Percentiles rank a stretch among this genome's conserved stretches.
Evolutionary conservation across 495 filamentous ascomycete species (phyloP).

Genomic region (Friedmanniomyces endolithicus): DNA sequence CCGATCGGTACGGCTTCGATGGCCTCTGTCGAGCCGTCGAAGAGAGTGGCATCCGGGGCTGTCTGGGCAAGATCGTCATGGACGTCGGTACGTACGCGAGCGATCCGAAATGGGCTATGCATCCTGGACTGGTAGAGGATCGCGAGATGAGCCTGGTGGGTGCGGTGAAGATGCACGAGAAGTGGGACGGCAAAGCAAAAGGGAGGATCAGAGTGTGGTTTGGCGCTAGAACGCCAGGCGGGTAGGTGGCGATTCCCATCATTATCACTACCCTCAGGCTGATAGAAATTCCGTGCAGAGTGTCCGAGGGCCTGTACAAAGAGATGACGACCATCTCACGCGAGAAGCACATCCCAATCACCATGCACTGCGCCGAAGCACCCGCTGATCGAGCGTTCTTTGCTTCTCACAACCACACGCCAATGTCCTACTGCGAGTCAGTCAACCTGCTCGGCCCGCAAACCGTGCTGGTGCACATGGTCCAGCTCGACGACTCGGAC

Average conservation of each 20-base stretch:
- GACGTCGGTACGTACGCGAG: slow-evolving; percentile 32
- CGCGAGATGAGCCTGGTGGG: slow-evolving; percentile 34
- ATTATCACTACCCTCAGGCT: neutral
- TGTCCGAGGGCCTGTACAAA: slow-evolving; percentile 35
- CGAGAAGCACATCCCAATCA: slow-evolving; percentile 21
- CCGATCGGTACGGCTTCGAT: slow-evolving; percentile 18
- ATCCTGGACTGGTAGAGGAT: slow-evolving; percentile 37
- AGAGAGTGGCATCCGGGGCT: slow-evolving; percentile 15
- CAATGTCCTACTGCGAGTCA: slow-evolving; percentile 13
- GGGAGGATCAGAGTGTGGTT: slow-evolving; percentile 42
- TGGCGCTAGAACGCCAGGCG: slow-evolving; percentile 39
- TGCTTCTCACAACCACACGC: slow-evolving; percentile 30
- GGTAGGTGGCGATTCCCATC: slow-evolving; percentile 1
- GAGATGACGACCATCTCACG: slow-evolving; percentile 36
- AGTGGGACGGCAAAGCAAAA: slow-evolving; percentile 34
- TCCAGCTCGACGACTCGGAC: slow-evolving; percentile 12
- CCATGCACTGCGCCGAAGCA: slow-evolving; percentile 30
- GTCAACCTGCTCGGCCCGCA: slow-evolving; percentile 8
- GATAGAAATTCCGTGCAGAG: slow-evolving; percentile 17
- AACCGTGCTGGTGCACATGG: slow-evolving; percentile 15
- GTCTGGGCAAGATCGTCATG: slow-evolving; percentile 19
- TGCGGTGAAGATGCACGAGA: slow-evolving; percentile 36
- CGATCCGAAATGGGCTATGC: slow-evolving; percentile 39
- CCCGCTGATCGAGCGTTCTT: slow-evolving; percentile 33
- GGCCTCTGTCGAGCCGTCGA: slow-evolving; percentile 13